Evolutionary conservation across 2,329 filamentous ascomycete genomes (phyloP).

Genomic region (Epichloe sp.): DNA sequence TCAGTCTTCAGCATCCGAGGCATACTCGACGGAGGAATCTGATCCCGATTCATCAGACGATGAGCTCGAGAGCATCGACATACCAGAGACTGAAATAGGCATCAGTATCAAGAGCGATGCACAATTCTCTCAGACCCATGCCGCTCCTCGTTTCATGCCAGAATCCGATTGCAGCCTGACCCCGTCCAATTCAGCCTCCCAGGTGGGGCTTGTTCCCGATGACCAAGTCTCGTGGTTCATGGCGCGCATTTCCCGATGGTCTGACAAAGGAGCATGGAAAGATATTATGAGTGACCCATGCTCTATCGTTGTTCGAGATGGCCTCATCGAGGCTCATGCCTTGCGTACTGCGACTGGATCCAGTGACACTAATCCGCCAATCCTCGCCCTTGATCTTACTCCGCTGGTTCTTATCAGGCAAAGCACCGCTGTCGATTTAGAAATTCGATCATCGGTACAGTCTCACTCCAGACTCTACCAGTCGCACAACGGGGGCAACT

Average conservation of each 20-base stretch:
- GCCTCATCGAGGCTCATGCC: slow-evolving; percentile 44
- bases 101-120: slow-evolving; percentile 37
- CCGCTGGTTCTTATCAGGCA: slow-evolving; percentile 81
- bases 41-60: slow-evolving; percentile 35
- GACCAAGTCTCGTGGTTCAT: slow-evolving; percentile 34
- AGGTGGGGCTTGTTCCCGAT: slow-evolving; percentile 36
- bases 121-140: slow-evolving; percentile 19
- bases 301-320: slow-evolving; percentile 42
- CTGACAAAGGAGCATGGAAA: slow-evolving; percentile 47
- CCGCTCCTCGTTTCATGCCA: slow-evolving; percentile 23
- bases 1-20: slow-evolving; percentile 42
- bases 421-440: slow-evolving; percentile 86
- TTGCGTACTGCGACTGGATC: slow-evolving; percentile 19
- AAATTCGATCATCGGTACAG: slow-evolving; percentile 77
- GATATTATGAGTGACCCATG: slow-evolving; percentile 39
- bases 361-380: slow-evolving; percentile 27
- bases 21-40: slow-evolving; percentile 37
- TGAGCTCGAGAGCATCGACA: slow-evolving; percentile 46
- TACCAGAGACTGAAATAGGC: slow-evolving; percentile 44
- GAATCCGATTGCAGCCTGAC: slow-evolving; percentile 49
- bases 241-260: slow-evolving; percentile 49
- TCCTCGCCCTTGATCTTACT: slow-evolving; percentile 71
- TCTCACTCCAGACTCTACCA: slow-evolving; percentile 54
- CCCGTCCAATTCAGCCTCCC: slow-evolving; percentile 72
- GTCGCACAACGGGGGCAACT: slow-evolving; percentile 53